Base-by-base conservation (phyloP, 2,329 filamentous ascomycete species). In the Pseudogymnoascus sp. region DNA sequence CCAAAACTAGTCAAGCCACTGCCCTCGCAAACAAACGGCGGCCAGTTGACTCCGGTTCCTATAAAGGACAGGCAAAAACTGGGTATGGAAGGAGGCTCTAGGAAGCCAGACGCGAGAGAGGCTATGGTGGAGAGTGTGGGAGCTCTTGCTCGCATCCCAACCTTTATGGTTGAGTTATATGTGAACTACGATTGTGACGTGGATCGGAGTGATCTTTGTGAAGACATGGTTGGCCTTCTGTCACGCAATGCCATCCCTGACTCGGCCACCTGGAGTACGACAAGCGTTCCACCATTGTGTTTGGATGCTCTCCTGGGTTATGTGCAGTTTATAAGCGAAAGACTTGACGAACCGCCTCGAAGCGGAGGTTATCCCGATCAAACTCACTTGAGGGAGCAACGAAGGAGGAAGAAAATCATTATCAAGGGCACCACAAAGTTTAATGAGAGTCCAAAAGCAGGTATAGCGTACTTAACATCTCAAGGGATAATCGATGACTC, bases 111-210 rank as follows among this genome's bases (percentile, higher is more conserved):
- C 76, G 93, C 95, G 31, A 85, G 95, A 69, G 95, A 99, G 79
- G 93, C 95, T 33, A 99, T 99, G 95, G 91, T 99, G 4, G 95
- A 99, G 77, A 96, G 90, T 69, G 88, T 99, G 50, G 93, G 93
- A 36, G 92, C 93, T 63, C 80, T 99, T 65, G 90, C 92, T 38
- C 85, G 96, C 44, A 96, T 99, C 80, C 92, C 95, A 0, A 93
- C 87, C 44, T 99, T 96, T 73, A 92, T 97, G 86, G 87, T 89
- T 10, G 96, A 99, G 75, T 82, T 99, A 7, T 99, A 97, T 73
- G 87, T 97, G 76, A 99, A 99, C 75, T 99, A 97, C 73, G 95
- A 99, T 75, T 99, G 93, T 72, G 93, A 97, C 72, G 87, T 91
- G 62, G 91, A 99, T 72, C 85, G 93, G 60, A 88, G 87, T 61